Base-by-base conservation (phyloP, 1,284 basidiomycete genomes). In the Neonothopanus nambi region DNA sequence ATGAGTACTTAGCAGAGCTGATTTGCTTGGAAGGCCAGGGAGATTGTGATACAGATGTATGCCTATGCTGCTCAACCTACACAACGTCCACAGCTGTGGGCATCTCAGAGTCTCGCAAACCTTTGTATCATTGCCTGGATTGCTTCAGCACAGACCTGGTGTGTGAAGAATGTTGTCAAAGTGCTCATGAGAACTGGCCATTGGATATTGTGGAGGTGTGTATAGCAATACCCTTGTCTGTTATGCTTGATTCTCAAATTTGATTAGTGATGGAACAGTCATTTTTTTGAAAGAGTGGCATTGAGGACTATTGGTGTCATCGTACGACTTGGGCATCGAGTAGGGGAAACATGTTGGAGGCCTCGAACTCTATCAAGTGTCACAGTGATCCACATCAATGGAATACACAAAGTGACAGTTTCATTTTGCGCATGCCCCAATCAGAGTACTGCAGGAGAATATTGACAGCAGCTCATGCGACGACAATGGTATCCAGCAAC, bases 141-240 rank as follows among this genome's bases (percentile, higher is more conserved):
- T 61, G 60, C 39, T 48, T 53, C n/a, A 18, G 23, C 1, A 20
- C 35, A 2, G 33, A 41, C 4, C 17, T 56, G 20, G 21, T 50
- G 5, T 65, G 64, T 33, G 17, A 51, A 23, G 35, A 17, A 0
- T 65, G 64, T 40, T 57, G 56, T 18, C 4, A 60, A 3, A 15
- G 24, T 1, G 26, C 17, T 1, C 64, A 65, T 43, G 13, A 5
- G 4, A n/a, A 30, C 1, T n/a, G 26, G 2, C 64, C 64, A 0
- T 44, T 64, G 7, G 59, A 63, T 48, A 17, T 33, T 8, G 44
- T 63, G 2, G 47, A 63, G 52, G 62, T 61, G 20, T 36, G 63
- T 52, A 7, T 20, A 21, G 15, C 26, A 15, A 49, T 15, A 5
- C 15, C 1, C 13, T 8, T 38, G 13, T n/a, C n/a, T n/a, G n/a